These are phyloP conservation scores for Alternaria gansuensis DNA, from an alignment of 2,329 filamentous ascomycete genomes.

Conservation along the genomic window DNA sequence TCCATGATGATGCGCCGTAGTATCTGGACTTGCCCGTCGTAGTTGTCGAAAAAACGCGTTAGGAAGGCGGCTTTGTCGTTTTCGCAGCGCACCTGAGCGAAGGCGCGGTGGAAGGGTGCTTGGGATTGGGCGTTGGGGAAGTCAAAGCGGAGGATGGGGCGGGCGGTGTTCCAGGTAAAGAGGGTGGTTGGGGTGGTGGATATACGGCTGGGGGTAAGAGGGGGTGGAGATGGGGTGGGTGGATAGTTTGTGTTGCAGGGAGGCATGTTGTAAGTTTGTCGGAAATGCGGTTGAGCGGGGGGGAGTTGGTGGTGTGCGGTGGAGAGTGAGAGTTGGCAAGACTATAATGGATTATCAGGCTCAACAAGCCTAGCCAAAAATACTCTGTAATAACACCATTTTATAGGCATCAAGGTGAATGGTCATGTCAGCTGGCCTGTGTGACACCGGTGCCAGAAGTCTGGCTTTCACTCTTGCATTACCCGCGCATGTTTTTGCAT, in stretches of 20 bases:
- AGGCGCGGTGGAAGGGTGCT: constrained; percentile 9
- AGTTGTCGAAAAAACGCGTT: constrained; percentile 1
- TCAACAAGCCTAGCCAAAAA: no score
- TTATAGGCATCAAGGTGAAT: no score
- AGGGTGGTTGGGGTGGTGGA: not conserved
- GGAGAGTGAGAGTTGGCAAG: no score
- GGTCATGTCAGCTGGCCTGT: no score
- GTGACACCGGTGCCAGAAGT: no score
- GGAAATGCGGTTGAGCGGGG: no score
- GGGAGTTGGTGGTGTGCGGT: no score
- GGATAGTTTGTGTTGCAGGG: not conserved
- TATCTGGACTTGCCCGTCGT: not conserved
- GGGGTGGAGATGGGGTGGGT: not conserved
- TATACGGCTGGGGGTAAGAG: not conserved
- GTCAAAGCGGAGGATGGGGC: constrained; percentile 7
- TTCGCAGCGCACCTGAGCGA: not conserved
- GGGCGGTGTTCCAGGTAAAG: not conserved
- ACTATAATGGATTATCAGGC: no score
- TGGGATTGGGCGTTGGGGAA: not conserved
- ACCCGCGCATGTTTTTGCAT: no score
- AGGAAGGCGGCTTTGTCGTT: constrained; percentile 1
- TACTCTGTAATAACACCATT: no score
- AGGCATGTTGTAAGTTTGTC: not conserved
- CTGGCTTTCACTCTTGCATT: no score
- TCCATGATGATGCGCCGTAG: constrained; percentile 1